Base-by-base conservation (phyloP, 495 filamentous ascomycete species). In the Neurospora cerealis region DNA sequence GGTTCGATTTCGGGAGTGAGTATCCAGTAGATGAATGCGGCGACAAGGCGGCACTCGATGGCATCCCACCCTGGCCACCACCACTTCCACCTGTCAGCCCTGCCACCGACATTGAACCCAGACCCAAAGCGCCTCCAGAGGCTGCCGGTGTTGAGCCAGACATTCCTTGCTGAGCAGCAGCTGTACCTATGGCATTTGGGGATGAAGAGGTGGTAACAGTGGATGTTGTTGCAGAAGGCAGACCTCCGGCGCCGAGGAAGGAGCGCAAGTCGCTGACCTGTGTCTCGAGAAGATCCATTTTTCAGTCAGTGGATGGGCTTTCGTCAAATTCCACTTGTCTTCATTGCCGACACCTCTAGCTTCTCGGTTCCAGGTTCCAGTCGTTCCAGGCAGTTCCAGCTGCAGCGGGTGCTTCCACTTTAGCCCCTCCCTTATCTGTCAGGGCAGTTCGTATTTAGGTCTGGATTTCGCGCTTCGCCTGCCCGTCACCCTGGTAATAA, bases 211-310 rank as follows among this genome's bases (percentile, higher is more conserved):
- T 17, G 13, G 54, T 3, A 62, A 24, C 54, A 6, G 54, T 32
- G 15, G 54, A 28, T 32, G 54, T 32, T 32, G 48, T 60, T 15
- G 42, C 71, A 32, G 44, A 75, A 74, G 73, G 81, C 73, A 62
- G 74, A 75, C 21, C 79, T 77, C 74, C 77, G 76, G 70, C 73
- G 40, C 39, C 78, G 72, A 81, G 74, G 46, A 89, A 85, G 71
- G 83, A 86, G 76, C 84, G 84, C 77, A 89, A 81, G 80, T 89
- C 87, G 79, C 81, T 86, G 75, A 86, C 85, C 79, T 89, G 87
- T 69, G 77, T 82, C 78, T 88, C 86, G 78, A 89, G 85, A 77
- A 83, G 84, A 76, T 88, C 86, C 87, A 88, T 88, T 69, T 69
- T 73, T 77, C 34, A 40, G 34, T 34, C 40, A 11, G 24, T 24